A percentile compares a stretch with the other conserved stretches of the same genome.
Conservation (phyloP, 768 basidiomycete species). For the Mycena amicta region DNA sequence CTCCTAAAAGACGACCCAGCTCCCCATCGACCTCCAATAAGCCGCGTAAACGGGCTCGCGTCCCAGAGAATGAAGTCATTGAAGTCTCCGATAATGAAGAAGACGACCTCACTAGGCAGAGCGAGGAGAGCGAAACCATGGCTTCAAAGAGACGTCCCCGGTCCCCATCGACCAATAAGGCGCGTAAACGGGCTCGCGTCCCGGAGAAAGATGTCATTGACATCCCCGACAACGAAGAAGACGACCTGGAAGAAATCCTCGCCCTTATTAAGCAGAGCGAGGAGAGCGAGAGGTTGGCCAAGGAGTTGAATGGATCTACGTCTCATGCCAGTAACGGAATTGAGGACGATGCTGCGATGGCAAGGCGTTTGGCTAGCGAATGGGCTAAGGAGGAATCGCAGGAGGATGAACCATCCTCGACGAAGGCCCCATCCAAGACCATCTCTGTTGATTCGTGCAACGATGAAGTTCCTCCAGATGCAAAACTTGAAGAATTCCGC, state of each 20-base stretch:
- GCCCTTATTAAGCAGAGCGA: conserved; percentile 45
- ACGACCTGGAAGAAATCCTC: conserved; percentile 42
- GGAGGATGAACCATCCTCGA: conserved; percentile 9
- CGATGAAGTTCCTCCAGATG: conserved; percentile 33
- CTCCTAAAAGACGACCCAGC: background rate
- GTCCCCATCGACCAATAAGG: background rate
- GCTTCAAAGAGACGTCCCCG: background rate
- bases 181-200: conserved; percentile 23
- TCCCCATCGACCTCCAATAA: background rate
- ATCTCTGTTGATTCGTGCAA: too few species aligned
- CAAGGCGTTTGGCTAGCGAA: conserved; percentile 41
- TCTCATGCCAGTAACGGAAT: conserved; percentile 4
- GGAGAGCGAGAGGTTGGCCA: conserved; percentile 45
- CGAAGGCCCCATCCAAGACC: conserved; percentile 11
- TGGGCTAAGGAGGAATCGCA: conserved; percentile 33
- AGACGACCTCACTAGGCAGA: conserved; percentile 44
- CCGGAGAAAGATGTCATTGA: conserved; percentile 19
- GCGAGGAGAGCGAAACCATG: conserved; percentile 44
- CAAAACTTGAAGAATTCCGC: conserved; percentile 34
- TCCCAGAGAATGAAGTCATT: conserved; percentile 14
- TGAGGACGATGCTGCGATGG: conserved; percentile 42
- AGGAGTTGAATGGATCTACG: conserved; percentile 31
- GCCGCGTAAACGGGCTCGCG: conserved; percentile 22
- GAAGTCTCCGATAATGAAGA: conserved; percentile 39
- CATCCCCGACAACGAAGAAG: conserved; percentile 40